Evolutionary conservation across 2,329 filamentous ascomycete genomes (phyloP).

Genomic region (Aspergillus brasiliensis): DNA sequence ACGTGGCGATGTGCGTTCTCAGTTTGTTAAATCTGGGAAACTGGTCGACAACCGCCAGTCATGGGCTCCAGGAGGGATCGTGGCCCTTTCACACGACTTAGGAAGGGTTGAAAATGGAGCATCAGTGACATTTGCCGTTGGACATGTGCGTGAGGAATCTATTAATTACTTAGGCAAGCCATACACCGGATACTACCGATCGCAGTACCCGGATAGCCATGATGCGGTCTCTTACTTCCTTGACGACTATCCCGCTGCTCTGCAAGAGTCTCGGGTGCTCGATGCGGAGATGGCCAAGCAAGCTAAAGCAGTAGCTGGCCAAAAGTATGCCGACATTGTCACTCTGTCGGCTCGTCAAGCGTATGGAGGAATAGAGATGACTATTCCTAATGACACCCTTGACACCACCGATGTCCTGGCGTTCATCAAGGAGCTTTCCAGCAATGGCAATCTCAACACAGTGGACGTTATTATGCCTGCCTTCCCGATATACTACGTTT

Average conservation of each 20-base stretch:
- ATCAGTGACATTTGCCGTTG: constrained; percentile 46
- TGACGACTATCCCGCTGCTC: constrained; percentile 42
- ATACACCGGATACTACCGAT: constrained; percentile 45
- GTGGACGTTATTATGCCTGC: constrained; percentile 48
- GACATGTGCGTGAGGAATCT: constrained; percentile 43
- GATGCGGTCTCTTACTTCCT: constrained; percentile 43
- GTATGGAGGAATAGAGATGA: constrained; percentile 45
- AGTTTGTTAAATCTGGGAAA: constrained; percentile 36
- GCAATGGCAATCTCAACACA: constrained; percentile 48
- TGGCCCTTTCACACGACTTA: constrained; percentile 45
- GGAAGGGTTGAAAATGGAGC: constrained; percentile 29
- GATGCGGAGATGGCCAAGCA: constrained; percentile 34
- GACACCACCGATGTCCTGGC: constrained; percentile 35
- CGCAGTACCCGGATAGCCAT: constrained; percentile 34
- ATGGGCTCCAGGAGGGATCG: constrained; percentile 35
- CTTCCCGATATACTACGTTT: constrained; percentile 47
- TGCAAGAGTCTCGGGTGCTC: constrained; percentile 35
- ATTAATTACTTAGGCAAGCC: constrained; percentile 46
- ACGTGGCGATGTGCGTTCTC: constrained; percentile 27
- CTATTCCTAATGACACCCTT: constrained; percentile 38
- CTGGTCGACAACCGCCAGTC: constrained; percentile 25
- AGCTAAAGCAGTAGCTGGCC: constrained; percentile 34
- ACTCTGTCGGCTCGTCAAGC: constrained; percentile 45
- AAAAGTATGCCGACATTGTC: constrained; percentile 47
- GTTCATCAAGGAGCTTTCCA: constrained; percentile 49